Evolutionary conservation across 352 stramenopile genomes (phyloP), one percentile per base, ranked within the genome.

Genomic region (Globisporangium splendens): DNA sequence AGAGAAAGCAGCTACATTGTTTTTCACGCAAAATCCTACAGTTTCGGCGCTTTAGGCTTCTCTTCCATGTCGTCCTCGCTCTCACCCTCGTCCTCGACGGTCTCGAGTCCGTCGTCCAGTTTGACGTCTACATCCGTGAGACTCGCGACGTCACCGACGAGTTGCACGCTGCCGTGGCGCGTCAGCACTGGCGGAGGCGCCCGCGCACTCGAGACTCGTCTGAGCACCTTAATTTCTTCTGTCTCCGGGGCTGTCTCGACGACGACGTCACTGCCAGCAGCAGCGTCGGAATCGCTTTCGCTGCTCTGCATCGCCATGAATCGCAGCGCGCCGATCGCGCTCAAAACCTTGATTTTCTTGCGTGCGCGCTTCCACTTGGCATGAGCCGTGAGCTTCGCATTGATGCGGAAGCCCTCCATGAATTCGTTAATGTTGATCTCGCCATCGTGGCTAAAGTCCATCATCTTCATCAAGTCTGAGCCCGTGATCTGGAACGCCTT

Each of bases 361-460:
- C 77, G 70, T 24, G 85, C 83, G 57, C 85, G 83, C 67, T 88
- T 90, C 85, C 85, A 94, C 68, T 94, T 94, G 54, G 85, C 85
- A 50, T 91, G 80, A 17, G 90, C 80, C 24, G 85, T 95, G 46
- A 95, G 72, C 63, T 88, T 92, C 38, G 85, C 85, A 49, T 91
- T 91, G 54, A 95, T 88, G 35, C 85, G 81, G 67, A 95, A 95
- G 53, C 85, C 83, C 53, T 95, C 85, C 77, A 95, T 90, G 59
- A 95, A 95, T 75, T 95, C 85, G 62, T 95, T 95, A 56, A 95
- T 95, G 72, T 95, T 93, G 68, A 95, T 86, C 59, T 92, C 77
- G 50, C 91, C 91, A 61, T 95, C 83, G 61, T 89, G 75, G 31
- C 71, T 88, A 46, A 95, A 92, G 65, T 95, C 85, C 54, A 95